A percentile compares a stretch with the other conserved stretches of the same genome.
Conservation (phyloP, 1,139 yeast genomes). For the Yamadazyma oceani region DNA sequence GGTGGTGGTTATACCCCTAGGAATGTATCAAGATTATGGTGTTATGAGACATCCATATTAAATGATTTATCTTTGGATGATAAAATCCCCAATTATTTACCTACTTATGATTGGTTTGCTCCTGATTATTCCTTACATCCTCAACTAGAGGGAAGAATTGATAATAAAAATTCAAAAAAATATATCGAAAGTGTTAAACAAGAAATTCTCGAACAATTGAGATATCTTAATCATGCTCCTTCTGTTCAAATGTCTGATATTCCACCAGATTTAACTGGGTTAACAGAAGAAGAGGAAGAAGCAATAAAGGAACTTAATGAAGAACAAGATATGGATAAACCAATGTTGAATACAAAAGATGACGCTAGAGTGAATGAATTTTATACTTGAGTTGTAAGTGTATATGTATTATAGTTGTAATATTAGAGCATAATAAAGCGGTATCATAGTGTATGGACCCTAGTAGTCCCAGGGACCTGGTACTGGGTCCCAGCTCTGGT, state of each 20-base stretch:
- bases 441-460: too few relatives aligned
- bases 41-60: conserved; percentile 87
- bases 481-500: too few relatives aligned
- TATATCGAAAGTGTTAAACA: conserved; percentile 79
- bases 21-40: conserved; percentile 92
- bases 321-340: conserved; percentile 43
- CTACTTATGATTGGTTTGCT: conserved; percentile 85
- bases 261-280: conserved; percentile 79
- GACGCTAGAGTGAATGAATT: conserved; percentile 21
- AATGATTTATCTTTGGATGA: conserved; percentile 76
- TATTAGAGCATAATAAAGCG: too few relatives aligned
- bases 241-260: conserved; percentile 89
- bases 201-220: conserved; percentile 76
- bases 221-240: conserved; percentile 88
- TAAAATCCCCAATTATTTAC: conserved; percentile 74
- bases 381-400: background rate
- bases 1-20: conserved; percentile 99
- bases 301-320: conserved; percentile 49
- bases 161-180: conserved; percentile 82
- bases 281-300: conserved; percentile 62
- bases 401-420: too few relatives aligned
- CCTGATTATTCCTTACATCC: conserved; percentile 94
- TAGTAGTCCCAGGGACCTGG: too few relatives aligned
- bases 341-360: conserved; percentile 22
- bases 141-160: conserved; percentile 81